Evolutionary conservation across 805 yeast species (phyloP).

Genomic region (Starmerella cellae): DNA sequence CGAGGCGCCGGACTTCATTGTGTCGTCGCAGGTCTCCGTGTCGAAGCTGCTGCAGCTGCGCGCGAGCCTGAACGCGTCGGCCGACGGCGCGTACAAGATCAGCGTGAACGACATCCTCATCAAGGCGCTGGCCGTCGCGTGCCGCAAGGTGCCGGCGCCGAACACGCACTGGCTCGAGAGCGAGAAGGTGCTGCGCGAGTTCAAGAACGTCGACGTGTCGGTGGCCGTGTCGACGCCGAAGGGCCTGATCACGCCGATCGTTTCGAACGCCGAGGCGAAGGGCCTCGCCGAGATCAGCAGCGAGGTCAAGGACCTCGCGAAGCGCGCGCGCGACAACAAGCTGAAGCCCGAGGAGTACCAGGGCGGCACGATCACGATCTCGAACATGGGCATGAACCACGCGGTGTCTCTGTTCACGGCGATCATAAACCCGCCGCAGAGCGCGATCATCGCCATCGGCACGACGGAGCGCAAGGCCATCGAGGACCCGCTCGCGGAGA

Average conservation of each 20-base stretch:
- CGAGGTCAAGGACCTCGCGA: slow-evolving; percentile 83
- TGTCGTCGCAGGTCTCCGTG: slow-evolving; percentile 75
- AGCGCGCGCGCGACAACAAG: slow-evolving; percentile 90
- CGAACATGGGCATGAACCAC: slow-evolving; percentile 96
- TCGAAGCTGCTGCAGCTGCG: slow-evolving; percentile 84
- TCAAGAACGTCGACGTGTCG: slow-evolving; percentile 82
- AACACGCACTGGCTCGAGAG: slow-evolving; percentile 87
- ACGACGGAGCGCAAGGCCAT: slow-evolving; percentile 86
- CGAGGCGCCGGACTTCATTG: slow-evolving; percentile 81
- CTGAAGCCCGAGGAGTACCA: slow-evolving; percentile 93
- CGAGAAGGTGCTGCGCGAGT: slow-evolving; percentile 85
- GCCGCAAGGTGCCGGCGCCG: slow-evolving; percentile 79
- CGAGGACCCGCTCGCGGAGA: slow-evolving; percentile 79
- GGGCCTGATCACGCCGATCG: slow-evolving; percentile 93
- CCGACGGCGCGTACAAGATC: slow-evolving; percentile 76
- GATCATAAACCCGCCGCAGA: slow-evolving; percentile 95
- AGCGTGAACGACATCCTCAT: slow-evolving; percentile 89
- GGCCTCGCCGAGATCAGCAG: slow-evolving; percentile 73
- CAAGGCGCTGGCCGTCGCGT: slow-evolving; percentile 88
- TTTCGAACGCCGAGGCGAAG: slow-evolving; percentile 72
- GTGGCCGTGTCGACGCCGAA: slow-evolving; percentile 98
- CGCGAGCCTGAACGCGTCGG: slow-evolving; percentile 69
- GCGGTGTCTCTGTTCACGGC: slow-evolving; percentile 91
- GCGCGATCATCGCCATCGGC: slow-evolving; percentile 87
- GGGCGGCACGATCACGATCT: slow-evolving; percentile 98